A percentile compares a stretch with the other conserved stretches of the same genome.
phyloP scores from a whole-genome alignment of 2,329 filamentous ascomycete species.

The Arthroderma sp. region DNA sequence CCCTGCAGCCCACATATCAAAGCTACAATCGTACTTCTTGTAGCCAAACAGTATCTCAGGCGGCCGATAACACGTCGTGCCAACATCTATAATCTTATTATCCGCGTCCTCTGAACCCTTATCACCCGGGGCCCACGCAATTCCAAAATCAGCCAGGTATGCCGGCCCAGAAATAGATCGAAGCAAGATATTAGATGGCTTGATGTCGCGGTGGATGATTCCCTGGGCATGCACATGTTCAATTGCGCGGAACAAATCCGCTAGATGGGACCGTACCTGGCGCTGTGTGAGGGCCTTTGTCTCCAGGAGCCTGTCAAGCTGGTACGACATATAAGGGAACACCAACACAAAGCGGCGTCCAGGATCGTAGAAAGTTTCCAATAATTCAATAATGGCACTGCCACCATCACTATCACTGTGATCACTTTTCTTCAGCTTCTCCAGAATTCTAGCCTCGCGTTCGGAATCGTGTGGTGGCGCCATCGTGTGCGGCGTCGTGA shows the following conservation, averaged over 20 bases:
- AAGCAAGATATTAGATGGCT: slow-evolving; percentile 78
- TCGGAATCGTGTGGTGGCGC: slow-evolving; percentile 69
- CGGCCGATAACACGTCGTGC: slow-evolving; percentile 79
- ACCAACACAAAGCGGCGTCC: slow-evolving; percentile 62
- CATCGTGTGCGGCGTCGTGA: slow-evolving; percentile 61
- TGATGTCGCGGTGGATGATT: slow-evolving; percentile 88
- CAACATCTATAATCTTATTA: slow-evolving; percentile 79
- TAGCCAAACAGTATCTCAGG: slow-evolving; percentile 85
- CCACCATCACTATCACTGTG: slow-evolving; percentile 31
- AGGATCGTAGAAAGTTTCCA: slow-evolving; percentile 58
- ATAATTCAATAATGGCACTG: slow-evolving; percentile 50
- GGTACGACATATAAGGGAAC: slow-evolving; percentile 70
- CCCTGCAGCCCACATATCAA: slow-evolving; percentile 86
- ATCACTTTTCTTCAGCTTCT: slow-evolving; percentile 14
- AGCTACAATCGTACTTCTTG: slow-evolving; percentile 51
- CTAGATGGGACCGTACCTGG: slow-evolving; percentile 41
- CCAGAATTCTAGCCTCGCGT: slow-evolving; percentile 65
- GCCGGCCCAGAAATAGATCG: slow-evolving; percentile 54
- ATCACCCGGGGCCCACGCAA: slow-evolving; percentile 60
- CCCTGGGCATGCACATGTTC: slow-evolving; percentile 55
- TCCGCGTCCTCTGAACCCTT: slow-evolving; percentile 47
- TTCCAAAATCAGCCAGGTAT: slow-evolving; percentile 81
- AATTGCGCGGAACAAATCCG: slow-evolving; percentile 58
- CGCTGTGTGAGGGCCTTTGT: slow-evolving; percentile 22
- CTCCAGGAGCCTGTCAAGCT: slow-evolving; percentile 55